phyloP scores from a whole-genome alignment of 2,329 filamentous ascomycete genomes.

The Apiospora marii region DNA sequence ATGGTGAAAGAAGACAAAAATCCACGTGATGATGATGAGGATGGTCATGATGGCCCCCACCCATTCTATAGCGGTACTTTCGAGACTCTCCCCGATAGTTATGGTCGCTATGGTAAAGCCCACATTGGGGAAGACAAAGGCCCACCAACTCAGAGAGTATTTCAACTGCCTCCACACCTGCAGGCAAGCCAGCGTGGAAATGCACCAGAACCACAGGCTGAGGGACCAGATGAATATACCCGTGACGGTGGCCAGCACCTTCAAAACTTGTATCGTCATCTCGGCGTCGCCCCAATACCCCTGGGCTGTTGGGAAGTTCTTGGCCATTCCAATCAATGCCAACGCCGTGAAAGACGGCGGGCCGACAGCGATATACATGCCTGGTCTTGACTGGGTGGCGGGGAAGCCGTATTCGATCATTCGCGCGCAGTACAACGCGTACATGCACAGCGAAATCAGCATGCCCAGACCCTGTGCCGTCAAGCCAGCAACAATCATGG shows the following conservation, averaged over 20 bases:
- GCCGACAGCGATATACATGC: constrained; percentile 61
- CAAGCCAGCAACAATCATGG: constrained; percentile 52
- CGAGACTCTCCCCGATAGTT: constrained; percentile 59
- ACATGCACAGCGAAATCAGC: constrained; percentile 52
- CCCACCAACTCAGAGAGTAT: constrained; percentile 64
- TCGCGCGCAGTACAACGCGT: constrained; percentile 50
- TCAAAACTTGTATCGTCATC: constrained; percentile 42
- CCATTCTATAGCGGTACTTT: constrained; percentile 60
- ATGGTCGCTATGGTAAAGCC: constrained; percentile 69
- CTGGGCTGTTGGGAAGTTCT: constrained; percentile 37
- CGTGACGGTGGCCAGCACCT: constrained; percentile 48
- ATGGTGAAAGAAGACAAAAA: constrained; percentile 58
- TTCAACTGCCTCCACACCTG: constrained; percentile 38
- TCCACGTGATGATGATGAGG: constrained; percentile 61
- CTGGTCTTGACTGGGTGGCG: constrained; percentile 42
- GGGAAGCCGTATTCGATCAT: constrained; percentile 53
- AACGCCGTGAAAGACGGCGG: constrained; percentile 52
- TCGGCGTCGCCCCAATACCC: constrained; percentile 37
- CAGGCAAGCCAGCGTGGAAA: constrained; percentile 40
- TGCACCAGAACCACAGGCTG: constrained; percentile 59
- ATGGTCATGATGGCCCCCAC: constrained; percentile 64
- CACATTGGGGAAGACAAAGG: constrained; percentile 72
- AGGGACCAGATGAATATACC: constrained; percentile 57
- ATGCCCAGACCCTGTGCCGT: constrained; percentile 55
- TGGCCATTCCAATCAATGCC: constrained; percentile 56